Conservation (phyloP, 345 rosid genomes). For the Streptanthus diversifolius region DNA sequence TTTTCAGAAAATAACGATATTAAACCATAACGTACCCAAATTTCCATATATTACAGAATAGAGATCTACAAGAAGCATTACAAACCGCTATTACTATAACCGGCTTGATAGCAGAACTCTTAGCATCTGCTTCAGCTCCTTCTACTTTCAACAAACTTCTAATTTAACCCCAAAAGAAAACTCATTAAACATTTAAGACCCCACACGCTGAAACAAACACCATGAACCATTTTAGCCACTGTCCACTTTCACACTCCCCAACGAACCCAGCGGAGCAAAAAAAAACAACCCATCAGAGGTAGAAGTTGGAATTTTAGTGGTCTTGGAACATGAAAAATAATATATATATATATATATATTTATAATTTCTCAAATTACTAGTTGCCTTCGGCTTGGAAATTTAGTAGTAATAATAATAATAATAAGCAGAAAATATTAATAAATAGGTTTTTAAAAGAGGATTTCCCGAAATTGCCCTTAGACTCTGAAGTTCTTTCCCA, state of each 20-base stretch:
- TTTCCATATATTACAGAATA: slow-evolving; percentile 11
- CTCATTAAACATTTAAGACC: slow-evolving; percentile 15
- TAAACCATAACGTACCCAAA: background rate
- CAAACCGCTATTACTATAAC: background rate
- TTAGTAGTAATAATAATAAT: background rate
- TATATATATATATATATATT: background rate
- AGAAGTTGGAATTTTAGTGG: slow-evolving; percentile 11
- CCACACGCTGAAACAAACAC: slow-evolving; percentile 21
- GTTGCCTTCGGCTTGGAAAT: slow-evolving; percentile 32
- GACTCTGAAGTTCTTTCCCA: slow-evolving; percentile 64
- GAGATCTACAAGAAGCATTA: slow-evolving; percentile 24
- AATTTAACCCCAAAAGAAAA: slow-evolving; percentile 18
- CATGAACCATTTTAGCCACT: background rate
- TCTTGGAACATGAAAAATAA: slow-evolving; percentile 2
- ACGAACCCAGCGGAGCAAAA: slow-evolving; percentile 4
- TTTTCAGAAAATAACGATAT: background rate
- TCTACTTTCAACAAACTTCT: slow-evolving; percentile 21
- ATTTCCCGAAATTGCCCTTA: slow-evolving; percentile 23
- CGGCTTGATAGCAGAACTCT: background rate
- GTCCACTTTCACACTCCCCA: slow-evolving; percentile 26
- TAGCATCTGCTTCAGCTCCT: slow-evolving; percentile 15
- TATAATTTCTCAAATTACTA: slow-evolving; percentile 7
- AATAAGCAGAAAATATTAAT: slow-evolving; percentile 7
- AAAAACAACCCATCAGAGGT: slow-evolving; percentile 14
- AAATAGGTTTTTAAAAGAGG: background rate